Conservation (phyloP, 495 filamentous ascomycete genomes). For the Penicillium bovifimosum region DNA sequence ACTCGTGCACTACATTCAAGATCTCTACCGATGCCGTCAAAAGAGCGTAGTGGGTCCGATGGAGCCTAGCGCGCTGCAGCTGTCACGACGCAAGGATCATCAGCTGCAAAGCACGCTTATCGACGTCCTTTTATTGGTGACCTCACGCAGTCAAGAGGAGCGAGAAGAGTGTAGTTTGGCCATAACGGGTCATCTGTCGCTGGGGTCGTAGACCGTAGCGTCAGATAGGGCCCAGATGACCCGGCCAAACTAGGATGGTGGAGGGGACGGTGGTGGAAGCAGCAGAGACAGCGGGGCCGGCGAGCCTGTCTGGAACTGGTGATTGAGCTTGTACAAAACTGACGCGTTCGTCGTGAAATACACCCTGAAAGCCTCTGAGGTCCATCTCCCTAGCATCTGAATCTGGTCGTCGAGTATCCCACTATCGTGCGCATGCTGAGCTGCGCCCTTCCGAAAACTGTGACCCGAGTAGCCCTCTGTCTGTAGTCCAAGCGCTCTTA, state of each 20-base stretch:
- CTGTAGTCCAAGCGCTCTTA: background rate
- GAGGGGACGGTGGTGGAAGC: background rate
- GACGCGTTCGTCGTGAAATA: constrained; percentile 8
- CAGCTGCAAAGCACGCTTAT: background rate
- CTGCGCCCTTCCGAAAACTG: background rate
- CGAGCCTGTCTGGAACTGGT: constrained; percentile 10
- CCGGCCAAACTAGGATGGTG: background rate
- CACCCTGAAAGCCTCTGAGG: constrained; percentile 1
- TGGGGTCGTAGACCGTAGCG: constrained; percentile 2
- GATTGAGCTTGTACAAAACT: constrained; percentile 8
- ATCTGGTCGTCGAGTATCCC: constrained; percentile 8
- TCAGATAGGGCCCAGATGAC: background rate
- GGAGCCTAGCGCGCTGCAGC: constrained; percentile 2
- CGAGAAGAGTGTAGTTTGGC: background rate
- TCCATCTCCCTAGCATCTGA: constrained; percentile 3
- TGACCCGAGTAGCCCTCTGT: background rate
- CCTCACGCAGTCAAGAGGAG: background rate
- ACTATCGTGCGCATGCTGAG: constrained; percentile 5
- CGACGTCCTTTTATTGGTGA: constrained; percentile 1
- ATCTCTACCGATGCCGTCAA: background rate
- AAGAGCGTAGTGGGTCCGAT: constrained; percentile 3
- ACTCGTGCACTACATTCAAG: background rate
- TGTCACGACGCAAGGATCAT: background rate
- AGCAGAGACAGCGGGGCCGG: background rate
- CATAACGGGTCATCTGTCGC: background rate